phyloP scores from a whole-genome alignment of 768 basidiomycete genomes.

The Coprinellus aureogranulatus region DNA sequence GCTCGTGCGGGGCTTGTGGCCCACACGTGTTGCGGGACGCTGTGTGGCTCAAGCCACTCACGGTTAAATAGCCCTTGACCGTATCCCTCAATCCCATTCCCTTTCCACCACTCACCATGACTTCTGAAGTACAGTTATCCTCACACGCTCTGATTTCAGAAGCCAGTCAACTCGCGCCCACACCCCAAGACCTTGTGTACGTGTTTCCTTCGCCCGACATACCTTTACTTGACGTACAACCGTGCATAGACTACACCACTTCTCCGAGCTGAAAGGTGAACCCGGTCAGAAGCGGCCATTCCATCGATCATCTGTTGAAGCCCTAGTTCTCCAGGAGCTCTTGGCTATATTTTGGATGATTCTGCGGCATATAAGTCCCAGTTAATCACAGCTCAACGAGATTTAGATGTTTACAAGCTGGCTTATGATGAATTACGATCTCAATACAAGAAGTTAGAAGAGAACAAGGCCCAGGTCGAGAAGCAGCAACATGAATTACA shows the following conservation, averaged over 20 bases:
- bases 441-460: slow-evolving; percentile 32
- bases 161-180: too few species aligned
- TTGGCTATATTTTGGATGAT: slow-evolving; percentile 32
- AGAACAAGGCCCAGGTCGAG: slow-evolving; percentile 32
- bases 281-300: too few species aligned
- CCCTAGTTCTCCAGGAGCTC: slow-evolving; percentile 34
- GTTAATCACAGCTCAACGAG: slow-evolving; percentile 36
- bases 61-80: not conserved
- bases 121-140: too few species aligned
- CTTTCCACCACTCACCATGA: too few species aligned
- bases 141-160: too few species aligned
- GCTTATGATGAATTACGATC: slow-evolving; percentile 38
- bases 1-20: too few species aligned
- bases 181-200: too few species aligned
- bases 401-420: slow-evolving; percentile 42
- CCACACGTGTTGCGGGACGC: not conserved
- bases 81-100: too few species aligned
- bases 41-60: not conserved
- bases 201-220: too few species aligned
- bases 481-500: slow-evolving; percentile 39
- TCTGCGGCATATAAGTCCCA: slow-evolving; percentile 28
- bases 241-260: too few species aligned
- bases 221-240: not conserved
- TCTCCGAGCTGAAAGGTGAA: too few species aligned
- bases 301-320: too few species aligned